Base-by-base conservation (phyloP, 1,139 yeast species). In the Diutina siamensis region DNA sequence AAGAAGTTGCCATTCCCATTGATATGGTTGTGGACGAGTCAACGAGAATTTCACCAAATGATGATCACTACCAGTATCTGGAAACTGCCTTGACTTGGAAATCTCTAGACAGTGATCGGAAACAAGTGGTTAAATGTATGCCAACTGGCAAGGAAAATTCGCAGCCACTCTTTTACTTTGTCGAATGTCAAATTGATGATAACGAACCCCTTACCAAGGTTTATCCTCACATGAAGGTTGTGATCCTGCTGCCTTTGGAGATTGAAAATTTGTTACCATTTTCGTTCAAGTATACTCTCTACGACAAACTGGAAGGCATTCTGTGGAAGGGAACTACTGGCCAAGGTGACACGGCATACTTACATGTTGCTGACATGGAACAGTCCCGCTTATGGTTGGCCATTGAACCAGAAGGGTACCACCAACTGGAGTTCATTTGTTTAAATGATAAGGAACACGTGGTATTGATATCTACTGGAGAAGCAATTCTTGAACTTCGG, bases 181-280 rank as follows among this genome's bases (percentile, higher is more conserved):
- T 83, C 0, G 84, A 80, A 53, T 88, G 94, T 0, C 65, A 69
- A 20, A 81, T 65, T 57, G 79, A 83, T 54, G 59, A 63, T 28
- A 68, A 72, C 17, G 92, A 84, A 51, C 92, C 88, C 0, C 66
- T 88, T 38, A 75, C 86, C 0, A 71, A 72, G 50, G 74, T 84
- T 0, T 94, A 87, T 55, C 98, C 98, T 0, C 94, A 86, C 55
- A 74, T 92, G 86, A 76, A 71, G 10, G 63, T 92, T 36, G 74
- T 81, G 1, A 65, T 94, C 20, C 80, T 94, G 0, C 89, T 98
- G 0, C 97, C 98, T 0, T 64, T 94, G 35, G 87, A 85, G 53
- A 71, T 94, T 50, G 89, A 84, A 54, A 94, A 94, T 54, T 65
- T 87, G 48, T 62, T 94, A 45, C 98, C 99, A 0, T 85, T 75